Evolutionary conservation across 257 asterid species (phyloP).

Genomic region (Fraxinus americana): DNA sequence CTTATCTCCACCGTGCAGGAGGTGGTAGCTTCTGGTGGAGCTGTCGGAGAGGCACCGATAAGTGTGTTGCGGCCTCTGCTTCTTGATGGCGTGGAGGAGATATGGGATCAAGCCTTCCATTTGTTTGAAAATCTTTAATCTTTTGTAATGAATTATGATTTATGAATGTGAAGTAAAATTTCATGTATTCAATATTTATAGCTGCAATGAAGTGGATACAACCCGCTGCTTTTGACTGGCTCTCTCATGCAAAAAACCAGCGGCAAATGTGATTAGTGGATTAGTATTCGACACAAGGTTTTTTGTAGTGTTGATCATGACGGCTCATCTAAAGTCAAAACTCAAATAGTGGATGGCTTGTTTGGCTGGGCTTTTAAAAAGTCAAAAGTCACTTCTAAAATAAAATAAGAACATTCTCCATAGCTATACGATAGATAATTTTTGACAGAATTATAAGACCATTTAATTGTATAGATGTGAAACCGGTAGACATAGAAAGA

Average conservation of each 20-base stretch:
- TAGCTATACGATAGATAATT: too few relatives aligned
- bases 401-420: too few relatives aligned
- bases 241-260: background rate
- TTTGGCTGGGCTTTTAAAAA: too few relatives aligned
- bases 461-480: too few relatives aligned
- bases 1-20: constrained; percentile 17
- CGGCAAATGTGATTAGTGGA: background rate
- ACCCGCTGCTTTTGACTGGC: too few relatives aligned
- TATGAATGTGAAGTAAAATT: background rate
- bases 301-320: background rate
- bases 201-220: background rate
- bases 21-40: constrained; percentile 69
- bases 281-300: background rate
- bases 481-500: too few relatives aligned
- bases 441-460: too few relatives aligned
- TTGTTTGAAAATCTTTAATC: constrained; percentile 2
- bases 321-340: background rate
- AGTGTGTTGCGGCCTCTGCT: constrained; percentile 42
- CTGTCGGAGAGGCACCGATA: constrained; percentile 58
- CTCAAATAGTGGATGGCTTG: too few relatives aligned
- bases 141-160: background rate
- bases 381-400: too few relatives aligned
- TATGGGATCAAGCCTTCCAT: constrained; percentile 81
- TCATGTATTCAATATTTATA: background rate
- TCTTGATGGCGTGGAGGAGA: constrained; percentile 60